phyloP scores from a whole-genome alignment of 2,329 filamentous ascomycete genomes.

The Fusarium keratoplasticum region DNA sequence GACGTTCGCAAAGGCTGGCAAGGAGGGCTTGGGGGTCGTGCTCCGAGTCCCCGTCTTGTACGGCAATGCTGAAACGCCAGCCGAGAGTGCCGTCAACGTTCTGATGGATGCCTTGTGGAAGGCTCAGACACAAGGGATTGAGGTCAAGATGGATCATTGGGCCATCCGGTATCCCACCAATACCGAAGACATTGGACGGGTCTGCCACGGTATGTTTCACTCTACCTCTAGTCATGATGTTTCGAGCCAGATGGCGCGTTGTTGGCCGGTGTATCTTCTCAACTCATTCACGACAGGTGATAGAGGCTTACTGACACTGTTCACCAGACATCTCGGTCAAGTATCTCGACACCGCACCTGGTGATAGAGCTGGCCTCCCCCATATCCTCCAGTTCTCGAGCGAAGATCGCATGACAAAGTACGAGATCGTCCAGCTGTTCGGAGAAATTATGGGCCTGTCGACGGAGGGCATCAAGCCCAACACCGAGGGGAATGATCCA shows the following conservation, averaged over 20 bases:
- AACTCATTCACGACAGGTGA: background rate
- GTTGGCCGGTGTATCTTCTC: background rate
- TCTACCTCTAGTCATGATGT: conserved; percentile 13
- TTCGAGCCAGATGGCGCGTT: conserved; percentile 3
- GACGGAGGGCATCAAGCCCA: conserved; percentile 74
- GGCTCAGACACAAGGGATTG: conserved; percentile 71
- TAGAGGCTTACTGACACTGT: background rate
- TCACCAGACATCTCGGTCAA: conserved; percentile 74
- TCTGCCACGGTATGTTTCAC: conserved; percentile 71
- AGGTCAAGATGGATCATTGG: conserved; percentile 87
- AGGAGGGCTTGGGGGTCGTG: conserved; percentile 71
- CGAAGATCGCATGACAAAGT: conserved; percentile 89
- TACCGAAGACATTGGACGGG: conserved; percentile 85
- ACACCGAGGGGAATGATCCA: conserved; percentile 78
- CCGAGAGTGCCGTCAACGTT: conserved; percentile 86
- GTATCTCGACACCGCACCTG: conserved; percentile 67
- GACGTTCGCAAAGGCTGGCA: conserved; percentile 62
- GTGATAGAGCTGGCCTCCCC: conserved; percentile 67
- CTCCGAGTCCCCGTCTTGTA: conserved; percentile 88
- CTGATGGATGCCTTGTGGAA: conserved; percentile 83
- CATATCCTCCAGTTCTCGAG: conserved; percentile 85
- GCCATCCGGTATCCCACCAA: conserved; percentile 87
- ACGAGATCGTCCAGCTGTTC: conserved; percentile 84
- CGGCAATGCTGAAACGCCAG: conserved; percentile 75
- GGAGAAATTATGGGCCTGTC: conserved; percentile 83